Conservation (phyloP, 495 filamentous ascomycete genomes). For the Hyaloscypha finlandica region DNA sequence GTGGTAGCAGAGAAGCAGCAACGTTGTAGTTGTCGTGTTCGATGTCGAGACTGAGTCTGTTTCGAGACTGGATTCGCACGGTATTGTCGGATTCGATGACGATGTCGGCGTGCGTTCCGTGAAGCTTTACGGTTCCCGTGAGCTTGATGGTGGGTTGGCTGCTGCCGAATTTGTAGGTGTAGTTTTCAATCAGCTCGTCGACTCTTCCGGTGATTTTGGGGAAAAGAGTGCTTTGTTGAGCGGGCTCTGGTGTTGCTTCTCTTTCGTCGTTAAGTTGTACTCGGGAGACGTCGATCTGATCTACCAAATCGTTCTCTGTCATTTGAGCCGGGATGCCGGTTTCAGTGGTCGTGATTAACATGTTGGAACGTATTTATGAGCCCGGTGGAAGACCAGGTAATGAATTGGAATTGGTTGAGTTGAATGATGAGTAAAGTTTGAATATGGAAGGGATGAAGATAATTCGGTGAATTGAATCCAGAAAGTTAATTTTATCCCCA, state of each 20-base stretch:
- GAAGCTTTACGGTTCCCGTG: conserved; percentile 40
- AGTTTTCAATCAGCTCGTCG: conserved; percentile 16
- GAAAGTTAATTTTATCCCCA: no score
- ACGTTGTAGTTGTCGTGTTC: conserved; percentile 34
- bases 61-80: conserved; percentile 36
- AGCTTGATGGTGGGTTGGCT: conserved; percentile 23
- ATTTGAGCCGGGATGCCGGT: background rate
- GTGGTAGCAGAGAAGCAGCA: conserved; percentile 11
- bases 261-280: background rate
- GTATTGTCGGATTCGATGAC: conserved; percentile 33
- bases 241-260: background rate
- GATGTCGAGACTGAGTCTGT: conserved; percentile 20
- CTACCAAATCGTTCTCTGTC: background rate
- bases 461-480: background rate
- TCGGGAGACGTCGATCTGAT: background rate
- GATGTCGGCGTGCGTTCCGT: conserved; percentile 40
- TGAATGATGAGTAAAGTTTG: background rate
- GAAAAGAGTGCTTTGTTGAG: conserved; percentile 15
- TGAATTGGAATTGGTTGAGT: background rate
- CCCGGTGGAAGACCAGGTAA: background rate
- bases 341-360: background rate
- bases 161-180: background rate
- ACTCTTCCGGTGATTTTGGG: conserved; percentile 20
- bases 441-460: no score
- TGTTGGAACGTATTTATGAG: background rate